Evolutionary conservation across 768 basidiomycete genomes (phyloP).

Genomic region (Psilocybe cubensis): DNA sequence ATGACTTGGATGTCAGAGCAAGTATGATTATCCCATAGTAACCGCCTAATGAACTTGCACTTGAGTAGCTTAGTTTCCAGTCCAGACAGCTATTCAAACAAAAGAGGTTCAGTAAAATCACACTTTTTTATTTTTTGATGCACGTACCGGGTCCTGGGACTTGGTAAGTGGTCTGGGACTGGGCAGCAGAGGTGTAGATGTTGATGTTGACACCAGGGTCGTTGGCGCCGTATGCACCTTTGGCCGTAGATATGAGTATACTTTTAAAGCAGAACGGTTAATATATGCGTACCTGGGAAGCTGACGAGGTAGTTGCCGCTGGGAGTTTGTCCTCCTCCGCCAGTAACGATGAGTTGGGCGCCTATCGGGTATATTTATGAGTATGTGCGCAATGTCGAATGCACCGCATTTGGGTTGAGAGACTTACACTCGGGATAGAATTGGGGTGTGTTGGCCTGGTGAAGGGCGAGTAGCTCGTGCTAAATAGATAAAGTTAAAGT

Average conservation of each 20-base stretch:
- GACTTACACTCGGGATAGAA: conserved; percentile 41
- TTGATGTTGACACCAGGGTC: conserved; percentile 41
- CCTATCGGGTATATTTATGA: conserved; percentile 15
- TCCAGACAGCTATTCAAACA: conserved; percentile 25
- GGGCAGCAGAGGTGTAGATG: conserved; percentile 37
- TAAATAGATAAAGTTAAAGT: not conserved
- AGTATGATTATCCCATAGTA: not conserved
- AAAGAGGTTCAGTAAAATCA: not conserved
- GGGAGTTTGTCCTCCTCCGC: conserved; percentile 36
- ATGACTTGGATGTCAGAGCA: not conserved
- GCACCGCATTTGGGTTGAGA: not conserved
- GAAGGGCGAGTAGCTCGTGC: conserved; percentile 41
- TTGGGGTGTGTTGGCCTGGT: conserved; percentile 41
- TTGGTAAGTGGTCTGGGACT: conserved; percentile 33
- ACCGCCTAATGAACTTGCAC: not conserved
- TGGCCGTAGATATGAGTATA: not conserved
- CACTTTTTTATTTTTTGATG: not conserved
- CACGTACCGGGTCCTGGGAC: conserved; percentile 37
- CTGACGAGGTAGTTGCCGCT: conserved; percentile 34
- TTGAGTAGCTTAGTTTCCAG: conserved; percentile 17
- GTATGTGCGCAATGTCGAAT: not conserved
- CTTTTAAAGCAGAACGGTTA: too few species aligned
- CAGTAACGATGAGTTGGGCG: conserved; percentile 40
- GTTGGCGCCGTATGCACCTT: conserved; percentile 34
- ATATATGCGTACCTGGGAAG: conserved; percentile 39